A percentile compares a stretch with the other conserved stretches of the same genome.
Evolutionary conservation across 345 rosid species (phyloP).

Genomic region (Bruguiera gymnorhiza): DNA sequence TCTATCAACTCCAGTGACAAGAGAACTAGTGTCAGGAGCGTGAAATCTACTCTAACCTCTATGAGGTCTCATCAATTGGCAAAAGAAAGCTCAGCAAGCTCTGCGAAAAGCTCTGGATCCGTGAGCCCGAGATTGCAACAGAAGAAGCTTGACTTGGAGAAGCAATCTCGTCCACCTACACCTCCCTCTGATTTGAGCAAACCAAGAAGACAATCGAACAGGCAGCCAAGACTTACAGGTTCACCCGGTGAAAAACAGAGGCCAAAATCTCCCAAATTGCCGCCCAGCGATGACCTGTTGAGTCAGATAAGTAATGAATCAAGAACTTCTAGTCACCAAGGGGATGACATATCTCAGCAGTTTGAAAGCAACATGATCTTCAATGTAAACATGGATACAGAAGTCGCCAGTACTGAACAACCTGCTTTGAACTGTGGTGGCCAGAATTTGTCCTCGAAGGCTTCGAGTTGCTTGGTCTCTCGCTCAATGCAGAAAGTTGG

Average conservation of each 20-base stretch:
- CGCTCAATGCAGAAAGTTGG: conserved; percentile 45
- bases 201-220: conserved; percentile 47
- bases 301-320: conserved; percentile 77
- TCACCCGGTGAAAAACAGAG: conserved; percentile 62
- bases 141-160: conserved; percentile 66
- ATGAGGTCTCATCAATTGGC: conserved; percentile 43
- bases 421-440: conserved; percentile 30
- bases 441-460: conserved; percentile 42
- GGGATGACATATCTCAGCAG: conserved; percentile 50
- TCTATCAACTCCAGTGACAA: conserved; percentile 43
- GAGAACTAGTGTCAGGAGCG: conserved; percentile 43
- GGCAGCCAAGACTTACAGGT: conserved; percentile 42
- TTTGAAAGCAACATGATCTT: conserved; percentile 44
- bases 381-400: conserved; percentile 35
- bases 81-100: conserved; percentile 43
- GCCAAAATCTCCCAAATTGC: conserved; percentile 41
- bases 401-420: conserved; percentile 33
- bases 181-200: conserved; percentile 66
- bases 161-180: conserved; percentile 77
- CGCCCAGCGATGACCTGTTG: conserved; percentile 59
- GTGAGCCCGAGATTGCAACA: conserved; percentile 82
- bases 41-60: conserved; percentile 36
- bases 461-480: conserved; percentile 34
- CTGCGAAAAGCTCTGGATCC: conserved; percentile 57
- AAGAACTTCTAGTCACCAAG: conserved; percentile 54